These are phyloP conservation scores for button mushroom (Agaricus bisporus) DNA, from an alignment of 768 basidiomycete species.

Conservation along the genomic window DNA sequence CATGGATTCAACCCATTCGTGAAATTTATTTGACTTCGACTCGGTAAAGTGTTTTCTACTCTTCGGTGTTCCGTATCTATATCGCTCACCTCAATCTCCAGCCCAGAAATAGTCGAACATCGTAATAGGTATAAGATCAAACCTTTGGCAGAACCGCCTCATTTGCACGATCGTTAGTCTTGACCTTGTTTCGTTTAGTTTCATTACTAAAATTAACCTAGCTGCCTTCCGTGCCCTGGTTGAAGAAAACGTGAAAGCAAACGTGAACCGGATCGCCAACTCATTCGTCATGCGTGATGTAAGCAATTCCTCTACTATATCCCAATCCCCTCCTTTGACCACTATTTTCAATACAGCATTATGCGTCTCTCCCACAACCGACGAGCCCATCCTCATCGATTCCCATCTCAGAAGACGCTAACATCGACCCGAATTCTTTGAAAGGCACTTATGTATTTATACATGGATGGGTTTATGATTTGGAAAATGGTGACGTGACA, in stretches of 20 bases:
- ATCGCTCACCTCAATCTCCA: conserved; percentile 1
- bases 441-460: not conserved
- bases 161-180: conserved; percentile 25
- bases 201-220: conserved; percentile 10
- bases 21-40: conserved; percentile 27
- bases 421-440: conserved; percentile 6
- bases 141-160: conserved; percentile 18
- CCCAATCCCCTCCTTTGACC: not conserved
- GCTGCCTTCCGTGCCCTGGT: conserved; percentile 37
- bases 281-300: conserved; percentile 25
- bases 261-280: conserved; percentile 22
- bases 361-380: conserved; percentile 14
- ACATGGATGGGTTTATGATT: conserved; percentile 20
- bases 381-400: not conserved
- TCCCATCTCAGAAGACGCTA: not conserved
- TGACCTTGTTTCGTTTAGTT: not conserved
- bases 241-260: conserved; percentile 35
- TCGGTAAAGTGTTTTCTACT: conserved; percentile 18
- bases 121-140: conserved; percentile 18
- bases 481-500: conserved; percentile 42
- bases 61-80: not conserved
- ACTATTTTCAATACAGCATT: conserved; percentile 14
- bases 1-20: conserved; percentile 35
- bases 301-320: not conserved
- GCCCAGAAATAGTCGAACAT: conserved; percentile 29